Conservation (phyloP, 129 eudicot species). For the Saposhnikovia divaricata region DNA sequence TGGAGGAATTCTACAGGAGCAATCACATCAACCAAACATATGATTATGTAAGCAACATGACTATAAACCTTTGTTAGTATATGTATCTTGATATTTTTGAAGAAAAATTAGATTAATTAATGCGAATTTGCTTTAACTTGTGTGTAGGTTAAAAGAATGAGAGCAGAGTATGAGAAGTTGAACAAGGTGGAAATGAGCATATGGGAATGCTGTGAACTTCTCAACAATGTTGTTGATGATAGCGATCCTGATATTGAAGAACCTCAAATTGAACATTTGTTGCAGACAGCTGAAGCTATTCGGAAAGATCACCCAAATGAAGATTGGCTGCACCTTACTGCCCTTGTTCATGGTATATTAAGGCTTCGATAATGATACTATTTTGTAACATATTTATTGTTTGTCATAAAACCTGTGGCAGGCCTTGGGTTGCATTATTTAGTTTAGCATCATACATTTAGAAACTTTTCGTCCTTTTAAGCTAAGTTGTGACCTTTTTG, state of each 20-base stretch:
- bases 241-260: conserved; percentile 89
- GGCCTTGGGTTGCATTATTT: not conserved
- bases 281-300: conserved; percentile 76
- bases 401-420: not conserved
- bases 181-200: conserved; percentile 73
- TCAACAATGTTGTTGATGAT: conserved; percentile 64
- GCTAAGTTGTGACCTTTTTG: not conserved
- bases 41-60: conserved; percentile 36
- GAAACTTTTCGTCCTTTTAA: too few relatives aligned
- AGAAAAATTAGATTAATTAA: too few relatives aligned
- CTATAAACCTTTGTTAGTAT: not conserved
- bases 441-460: too few relatives aligned
- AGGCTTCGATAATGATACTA: not conserved
- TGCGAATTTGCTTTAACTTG: not conserved
- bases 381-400: too few relatives aligned
- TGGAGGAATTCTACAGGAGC: conserved; percentile 50
- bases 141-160: conserved; percentile 64
- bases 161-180: conserved; percentile 51
- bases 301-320: conserved; percentile 67
- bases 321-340: conserved; percentile 79
- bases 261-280: conserved; percentile 73
- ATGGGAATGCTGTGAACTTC: conserved; percentile 85
- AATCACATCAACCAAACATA: conserved; percentile 46
- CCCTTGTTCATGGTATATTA: conserved; percentile 50
- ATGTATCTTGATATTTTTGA: too few relatives aligned